Evolutionary conservation across 257 asterid genomes (phyloP).

Genomic region (Nicotiana otophora): DNA sequence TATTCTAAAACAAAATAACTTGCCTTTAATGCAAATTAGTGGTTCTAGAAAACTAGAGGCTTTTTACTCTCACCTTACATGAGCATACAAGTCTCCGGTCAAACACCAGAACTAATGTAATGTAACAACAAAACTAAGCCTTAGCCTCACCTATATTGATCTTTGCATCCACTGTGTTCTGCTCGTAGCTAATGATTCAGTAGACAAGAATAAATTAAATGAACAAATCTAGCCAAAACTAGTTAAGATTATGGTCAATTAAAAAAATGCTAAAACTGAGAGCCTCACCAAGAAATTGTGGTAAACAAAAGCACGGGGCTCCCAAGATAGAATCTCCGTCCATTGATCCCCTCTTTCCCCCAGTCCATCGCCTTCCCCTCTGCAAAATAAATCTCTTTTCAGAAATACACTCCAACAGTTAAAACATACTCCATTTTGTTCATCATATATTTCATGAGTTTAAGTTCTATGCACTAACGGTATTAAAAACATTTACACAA

Average conservation of each 20-base stretch:
- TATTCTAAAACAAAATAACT: background rate
- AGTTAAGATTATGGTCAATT: background rate
- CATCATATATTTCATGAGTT: no score
- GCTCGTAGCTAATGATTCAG: background rate
- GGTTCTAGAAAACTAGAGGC: background rate
- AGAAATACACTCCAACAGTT: background rate
- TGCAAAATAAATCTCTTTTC: conserved; percentile 8
- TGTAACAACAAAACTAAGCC: background rate
- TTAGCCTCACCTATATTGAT: background rate
- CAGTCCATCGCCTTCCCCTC: conserved; percentile 45
- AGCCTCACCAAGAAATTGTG: conserved; percentile 71
- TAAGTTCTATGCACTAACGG: no score
- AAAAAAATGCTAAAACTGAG: background rate
- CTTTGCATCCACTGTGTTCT: background rate
- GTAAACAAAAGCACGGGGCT: conserved; percentile 68
- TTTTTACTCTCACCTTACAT: background rate
- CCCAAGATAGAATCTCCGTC: conserved; percentile 72
- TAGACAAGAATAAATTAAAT: background rate
- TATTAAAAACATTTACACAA: no score
- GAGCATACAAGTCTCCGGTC: background rate
- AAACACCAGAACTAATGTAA: background rate
- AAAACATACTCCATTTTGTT: background rate
- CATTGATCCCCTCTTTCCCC: conserved; percentile 58
- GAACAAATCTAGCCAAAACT: background rate
- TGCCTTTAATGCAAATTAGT: background rate